These are phyloP conservation scores for Diutina catenulata DNA, from an alignment of 1,139 yeast species.

Conservation along the genomic window DNA sequence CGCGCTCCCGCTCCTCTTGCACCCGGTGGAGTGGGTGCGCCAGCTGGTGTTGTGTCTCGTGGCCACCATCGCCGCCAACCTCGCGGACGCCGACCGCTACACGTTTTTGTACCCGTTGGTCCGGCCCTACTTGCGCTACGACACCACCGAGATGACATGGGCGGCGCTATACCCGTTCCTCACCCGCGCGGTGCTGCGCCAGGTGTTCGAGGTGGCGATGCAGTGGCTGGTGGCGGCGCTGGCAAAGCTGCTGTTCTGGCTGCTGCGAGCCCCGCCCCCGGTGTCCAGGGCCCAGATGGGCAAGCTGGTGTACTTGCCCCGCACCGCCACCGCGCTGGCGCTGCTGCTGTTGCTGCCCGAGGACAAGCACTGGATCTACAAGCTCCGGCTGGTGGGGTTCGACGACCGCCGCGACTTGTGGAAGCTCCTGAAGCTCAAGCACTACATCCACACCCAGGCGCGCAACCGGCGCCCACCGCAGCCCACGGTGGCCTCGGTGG, in stretches of 20 bases:
- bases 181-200: slow-evolving; percentile 53
- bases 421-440: slow-evolving; percentile 65
- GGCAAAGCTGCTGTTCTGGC: slow-evolving; percentile 60
- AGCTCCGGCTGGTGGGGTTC: slow-evolving; percentile 60
- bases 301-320: slow-evolving; percentile 26
- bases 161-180: slow-evolving; percentile 51
- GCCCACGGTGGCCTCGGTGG: slow-evolving; percentile 7
- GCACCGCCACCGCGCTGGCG: no score
- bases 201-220: slow-evolving; percentile 52
- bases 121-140: slow-evolving; percentile 68
- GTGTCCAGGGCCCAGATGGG: slow-evolving; percentile 15
- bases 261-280: not conserved
- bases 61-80: slow-evolving; percentile 47
- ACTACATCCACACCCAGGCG: slow-evolving; percentile 36
- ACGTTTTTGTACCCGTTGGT: slow-evolving; percentile 77
- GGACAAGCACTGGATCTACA: slow-evolving; percentile 67
- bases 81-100: slow-evolving; percentile 67
- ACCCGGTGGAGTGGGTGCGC: slow-evolving; percentile 83
- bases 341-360: slow-evolving; percentile 33
- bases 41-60: slow-evolving; percentile 55
- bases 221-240: slow-evolving; percentile 62
- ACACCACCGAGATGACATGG: slow-evolving; percentile 57
- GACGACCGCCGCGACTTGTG: slow-evolving; percentile 56
- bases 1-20: slow-evolving; percentile 37
- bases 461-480: slow-evolving; percentile 5